phyloP scores from a whole-genome alignment of 2,329 filamentous ascomycete species.

The Phymatotrichopsis omnivora region DNA sequence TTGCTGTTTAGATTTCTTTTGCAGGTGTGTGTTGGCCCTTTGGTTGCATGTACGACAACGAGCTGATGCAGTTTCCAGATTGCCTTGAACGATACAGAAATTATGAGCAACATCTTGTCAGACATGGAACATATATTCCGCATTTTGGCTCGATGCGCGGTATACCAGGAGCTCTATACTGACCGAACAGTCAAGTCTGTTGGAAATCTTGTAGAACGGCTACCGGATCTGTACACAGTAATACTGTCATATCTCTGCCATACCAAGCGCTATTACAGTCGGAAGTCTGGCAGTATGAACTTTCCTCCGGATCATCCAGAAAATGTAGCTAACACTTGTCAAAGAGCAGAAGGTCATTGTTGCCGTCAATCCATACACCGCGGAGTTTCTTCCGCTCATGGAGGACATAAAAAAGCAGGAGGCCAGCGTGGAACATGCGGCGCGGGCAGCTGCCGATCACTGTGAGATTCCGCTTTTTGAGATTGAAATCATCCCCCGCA shows the following conservation, averaged over 20 bases:
- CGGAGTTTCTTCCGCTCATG: no score
- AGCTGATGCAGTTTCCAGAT: conserved; percentile 2
- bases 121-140: conserved; percentile 16
- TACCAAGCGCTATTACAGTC: background rate
- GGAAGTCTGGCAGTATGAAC: background rate
- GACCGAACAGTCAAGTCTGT: background rate
- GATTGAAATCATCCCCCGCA: no score
- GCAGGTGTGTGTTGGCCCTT: conserved; percentile 21
- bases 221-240: conserved; percentile 1
- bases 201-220: background rate
- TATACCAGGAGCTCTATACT: conserved; percentile 23
- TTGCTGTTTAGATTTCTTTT: conserved; percentile 30
- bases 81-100: conserved; percentile 13
- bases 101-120: conserved; percentile 4
- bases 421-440: background rate
- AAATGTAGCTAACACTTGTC: background rate
- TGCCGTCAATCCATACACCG: no score
- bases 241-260: conserved; percentile 6
- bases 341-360: no score
- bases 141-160: conserved; percentile 18
- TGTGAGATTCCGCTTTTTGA: no score
- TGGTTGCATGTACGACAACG: background rate
- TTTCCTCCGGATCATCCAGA: background rate
- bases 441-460: background rate
- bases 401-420: no score